Percentiles rank a stretch among this genome's conserved stretches.
Evolutionary conservation across 345 rosid genomes (phyloP).

Genomic region (Barbarea vulgaris): DNA sequence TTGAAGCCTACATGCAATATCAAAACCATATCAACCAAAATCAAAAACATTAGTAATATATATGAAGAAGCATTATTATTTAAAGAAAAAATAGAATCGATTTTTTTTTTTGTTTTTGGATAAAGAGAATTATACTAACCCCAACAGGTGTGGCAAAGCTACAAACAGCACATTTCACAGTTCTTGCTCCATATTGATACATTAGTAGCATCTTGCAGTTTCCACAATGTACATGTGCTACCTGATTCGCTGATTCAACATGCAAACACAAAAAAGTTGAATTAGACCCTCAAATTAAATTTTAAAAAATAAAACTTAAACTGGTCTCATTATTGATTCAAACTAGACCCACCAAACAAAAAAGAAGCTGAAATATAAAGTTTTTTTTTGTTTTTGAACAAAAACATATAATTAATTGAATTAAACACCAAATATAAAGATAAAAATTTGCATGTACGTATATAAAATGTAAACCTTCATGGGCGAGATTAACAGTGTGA

Average conservation of each 20-base stretch:
- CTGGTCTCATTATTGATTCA: too few relatives aligned
- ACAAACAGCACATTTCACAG: conserved; percentile 97
- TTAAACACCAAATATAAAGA: not conserved
- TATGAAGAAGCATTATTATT: not conserved
- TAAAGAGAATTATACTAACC: conserved; percentile 53
- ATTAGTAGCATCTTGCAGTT: conserved; percentile 92
- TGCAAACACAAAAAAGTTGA: not conserved
- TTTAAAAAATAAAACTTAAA: too few relatives aligned
- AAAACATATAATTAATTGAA: too few relatives aligned
- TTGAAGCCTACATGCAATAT: conserved; percentile 65
- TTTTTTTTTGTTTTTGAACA: too few relatives aligned
- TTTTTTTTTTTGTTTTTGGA: not conserved
- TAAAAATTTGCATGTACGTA: conserved; percentile 22
- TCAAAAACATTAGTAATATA: conserved; percentile 17
- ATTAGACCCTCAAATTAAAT: too few relatives aligned
- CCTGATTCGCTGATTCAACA: conserved; percentile 75
- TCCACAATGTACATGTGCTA: conserved; percentile 94
- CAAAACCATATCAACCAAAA: conserved; percentile 16
- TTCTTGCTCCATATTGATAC: conserved; percentile 94
- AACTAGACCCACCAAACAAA: too few relatives aligned
- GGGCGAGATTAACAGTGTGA: conserved; percentile 89
- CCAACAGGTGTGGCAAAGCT: conserved; percentile 82
- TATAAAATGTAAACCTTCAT: conserved; percentile 59
- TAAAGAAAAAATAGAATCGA: not conserved
- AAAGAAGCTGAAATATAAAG: too few relatives aligned